Percentiles rank a stretch among this genome's conserved stretches.
These are phyloP conservation scores for Cladophialophora exuberans DNA, from an alignment of 2,329 filamentous ascomycete genomes.

Conservation along the genomic window DNA sequence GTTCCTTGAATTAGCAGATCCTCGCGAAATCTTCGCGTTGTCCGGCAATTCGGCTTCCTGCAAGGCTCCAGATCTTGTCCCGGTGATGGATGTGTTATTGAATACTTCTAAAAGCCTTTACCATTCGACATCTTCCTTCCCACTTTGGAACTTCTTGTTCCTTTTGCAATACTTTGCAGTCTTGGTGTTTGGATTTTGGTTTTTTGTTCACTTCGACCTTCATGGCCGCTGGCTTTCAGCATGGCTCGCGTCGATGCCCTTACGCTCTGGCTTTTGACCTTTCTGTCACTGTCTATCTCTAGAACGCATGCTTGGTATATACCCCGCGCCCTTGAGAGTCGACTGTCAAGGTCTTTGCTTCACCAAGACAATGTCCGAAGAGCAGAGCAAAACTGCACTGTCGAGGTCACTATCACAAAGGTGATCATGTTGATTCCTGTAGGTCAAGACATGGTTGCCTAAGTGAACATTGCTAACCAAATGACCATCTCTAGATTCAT, in stretches of 20 bases:
- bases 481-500: conserved; percentile 12
- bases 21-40: conserved; percentile 6
- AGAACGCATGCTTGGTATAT: conserved; percentile 1
- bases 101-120: neutral
- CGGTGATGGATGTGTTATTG: neutral
- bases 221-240: too few species aligned
- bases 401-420: conserved; percentile 14
- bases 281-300: neutral
- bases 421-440: conserved; percentile 15
- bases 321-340: neutral
- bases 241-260: neutral
- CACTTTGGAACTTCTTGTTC: neutral
- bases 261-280: neutral
- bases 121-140: neutral
- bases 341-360: neutral
- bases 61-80: neutral
- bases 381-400: neutral
- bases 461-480: too few species aligned
- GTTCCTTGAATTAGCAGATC: neutral
- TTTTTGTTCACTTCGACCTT: too few species aligned
- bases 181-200: neutral
- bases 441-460: neutral
- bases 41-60: neutral
- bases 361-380: neutral
- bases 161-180: neutral